These are phyloP conservation scores for Myotisia sp. DNA, from an alignment of 2,329 filamentous ascomycete genomes.

Conservation along the genomic window DNA sequence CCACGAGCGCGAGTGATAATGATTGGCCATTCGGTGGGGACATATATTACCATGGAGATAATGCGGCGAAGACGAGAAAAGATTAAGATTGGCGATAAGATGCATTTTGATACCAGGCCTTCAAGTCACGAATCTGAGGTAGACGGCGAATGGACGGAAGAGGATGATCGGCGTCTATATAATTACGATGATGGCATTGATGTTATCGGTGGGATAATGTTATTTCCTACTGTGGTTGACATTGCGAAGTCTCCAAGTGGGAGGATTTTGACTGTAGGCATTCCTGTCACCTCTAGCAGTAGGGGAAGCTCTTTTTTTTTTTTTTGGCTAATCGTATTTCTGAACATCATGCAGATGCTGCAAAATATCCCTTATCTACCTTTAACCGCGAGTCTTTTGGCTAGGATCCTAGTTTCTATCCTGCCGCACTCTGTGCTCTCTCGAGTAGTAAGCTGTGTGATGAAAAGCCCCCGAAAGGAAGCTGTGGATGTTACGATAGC, in stretches of 20 bases:
- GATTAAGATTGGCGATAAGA: conserved; percentile 8
- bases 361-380: conserved; percentile 27
- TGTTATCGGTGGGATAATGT: conserved; percentile 42
- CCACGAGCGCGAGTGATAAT: conserved; percentile 40
- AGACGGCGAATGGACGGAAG: background rate
- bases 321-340: background rate
- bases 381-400: conserved; percentile 25
- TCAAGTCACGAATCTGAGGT: background rate
- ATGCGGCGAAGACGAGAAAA: conserved; percentile 42
- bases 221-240: conserved; percentile 63
- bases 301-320: no score
- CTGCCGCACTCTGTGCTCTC: conserved; percentile 30
- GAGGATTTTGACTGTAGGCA: conserved; percentile 32
- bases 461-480: conserved; percentile 25
- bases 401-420: conserved; percentile 29
- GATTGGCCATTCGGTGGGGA: conserved; percentile 60
- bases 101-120: background rate
- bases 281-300: no score
- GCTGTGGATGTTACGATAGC: conserved; percentile 36
- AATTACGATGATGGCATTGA: conserved; percentile 18
- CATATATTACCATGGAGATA: conserved; percentile 57
- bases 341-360: conserved; percentile 15
- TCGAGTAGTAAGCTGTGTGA: conserved; percentile 29
- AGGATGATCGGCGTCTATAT: conserved; percentile 17
- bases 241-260: conserved; percentile 51